Base-by-base conservation (phyloP, 306 rosid species). In the Cicer judaicum region DNA sequence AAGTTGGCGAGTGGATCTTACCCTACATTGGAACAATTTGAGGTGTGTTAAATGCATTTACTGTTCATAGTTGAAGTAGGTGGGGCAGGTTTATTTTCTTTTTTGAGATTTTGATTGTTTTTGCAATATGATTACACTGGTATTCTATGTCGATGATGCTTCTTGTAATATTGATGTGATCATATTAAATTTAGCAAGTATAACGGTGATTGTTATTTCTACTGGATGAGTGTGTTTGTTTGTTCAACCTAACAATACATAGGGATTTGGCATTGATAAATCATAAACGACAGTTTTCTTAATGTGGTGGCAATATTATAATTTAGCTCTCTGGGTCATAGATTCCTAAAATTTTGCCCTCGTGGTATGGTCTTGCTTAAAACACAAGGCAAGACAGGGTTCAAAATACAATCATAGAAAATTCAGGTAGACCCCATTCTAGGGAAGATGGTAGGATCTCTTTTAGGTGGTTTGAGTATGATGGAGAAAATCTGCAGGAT, bases 11-110 rank as follows among this genome's bases (percentile, higher is more conserved):
- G 71, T 71, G 98, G 93, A 78, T 78, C 89, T 14, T 95, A 95
- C 80, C 63, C 93, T 74, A 85, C 93, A 41, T 74, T 95, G 78
- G 99, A 92, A 70, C 92, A 87, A 78, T 89, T 95, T 83, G 93
- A 92, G 99, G 99, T 95, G 56, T 68, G 91, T 82, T 77, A 56
- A 36, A 16, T 80, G 47, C 73, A 60, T 36, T 11, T 14, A 10
- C 60, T 21, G 62, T 41, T 46, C 9, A 18, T 21, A 12, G 46
- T 53, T 62, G 62, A 66, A 34, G 64, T 40, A 7, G 43, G 15
- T 14, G 44, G 57, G 14, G 57, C 21, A 46, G 13, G 29, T 46
- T 38, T 42, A n/a, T 57, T 44, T 78, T 69, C 24, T 74, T 66
- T 24, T 73, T 0, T 10, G 46, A n/a, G 68, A 14, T 69, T 77